phyloP scores from a whole-genome alignment of 169 alveolate genomes.

The Cryptosporidium sp. region DNA sequence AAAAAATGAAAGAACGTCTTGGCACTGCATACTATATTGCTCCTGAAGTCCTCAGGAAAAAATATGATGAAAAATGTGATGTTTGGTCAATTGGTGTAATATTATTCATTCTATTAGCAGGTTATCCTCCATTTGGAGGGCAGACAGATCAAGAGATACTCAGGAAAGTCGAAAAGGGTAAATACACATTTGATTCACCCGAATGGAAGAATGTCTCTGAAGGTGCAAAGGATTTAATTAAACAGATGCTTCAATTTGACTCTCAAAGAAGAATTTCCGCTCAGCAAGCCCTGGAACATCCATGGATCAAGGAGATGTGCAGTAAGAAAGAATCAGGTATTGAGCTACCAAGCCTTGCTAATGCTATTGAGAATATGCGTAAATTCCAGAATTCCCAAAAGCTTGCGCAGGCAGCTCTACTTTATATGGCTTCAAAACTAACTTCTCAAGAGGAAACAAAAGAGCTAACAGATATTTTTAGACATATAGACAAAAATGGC shows the following conservation, averaged over 20 bases:
- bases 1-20: slow-evolving; percentile 83
- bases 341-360: slow-evolving; percentile 83
- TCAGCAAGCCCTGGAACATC: slow-evolving; percentile 90
- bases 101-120: slow-evolving; percentile 83
- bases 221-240: slow-evolving; percentile 92
- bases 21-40: slow-evolving; percentile 92
- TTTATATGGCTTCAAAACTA: slow-evolving; percentile 87
- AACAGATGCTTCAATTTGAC: slow-evolving; percentile 88
- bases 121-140: slow-evolving; percentile 93
- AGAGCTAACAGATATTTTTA: slow-evolving; percentile 88
- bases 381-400: slow-evolving; percentile 87
- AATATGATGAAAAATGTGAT: slow-evolving; percentile 91
- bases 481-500: slow-evolving; percentile 90
- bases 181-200: slow-evolving; percentile 82
- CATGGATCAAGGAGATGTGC: slow-evolving; percentile 88
- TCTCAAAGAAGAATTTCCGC: slow-evolving; percentile 91
- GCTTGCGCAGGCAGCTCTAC: slow-evolving; percentile 89
- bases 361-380: slow-evolving; percentile 87
- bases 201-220: slow-evolving; percentile 89
- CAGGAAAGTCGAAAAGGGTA: slow-evolving; percentile 88
- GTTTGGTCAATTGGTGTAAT: slow-evolving; percentile 93
- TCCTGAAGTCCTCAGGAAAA: slow-evolving; percentile 89
- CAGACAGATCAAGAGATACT: slow-evolving; percentile 90
- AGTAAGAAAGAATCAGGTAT: slow-evolving; percentile 79
- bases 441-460: slow-evolving; percentile 90